Evolutionary conservation across 495 filamentous ascomycete genomes (phyloP).

Genomic region (Glonium stellatum): DNA sequence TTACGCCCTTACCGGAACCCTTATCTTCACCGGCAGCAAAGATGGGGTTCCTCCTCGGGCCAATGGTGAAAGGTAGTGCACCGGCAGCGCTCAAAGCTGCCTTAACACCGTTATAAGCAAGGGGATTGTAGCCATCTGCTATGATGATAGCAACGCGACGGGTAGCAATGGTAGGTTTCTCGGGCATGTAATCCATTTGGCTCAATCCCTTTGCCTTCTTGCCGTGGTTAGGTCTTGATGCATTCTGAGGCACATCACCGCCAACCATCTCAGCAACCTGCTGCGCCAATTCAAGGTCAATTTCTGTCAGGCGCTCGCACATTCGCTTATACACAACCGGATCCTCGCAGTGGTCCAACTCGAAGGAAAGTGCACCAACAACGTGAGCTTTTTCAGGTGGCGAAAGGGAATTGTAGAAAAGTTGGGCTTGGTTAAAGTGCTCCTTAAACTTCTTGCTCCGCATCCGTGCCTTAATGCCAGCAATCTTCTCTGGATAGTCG

Average conservation of each 20-base stretch:
- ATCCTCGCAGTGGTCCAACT: constrained; percentile 87
- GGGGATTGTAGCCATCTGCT: constrained; percentile 70
- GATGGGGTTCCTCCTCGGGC: constrained; percentile 52
- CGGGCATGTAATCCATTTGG: constrained; percentile 59
- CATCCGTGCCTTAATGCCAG: constrained; percentile 63
- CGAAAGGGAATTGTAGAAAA: constrained; percentile 78
- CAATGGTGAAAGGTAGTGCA: constrained; percentile 69
- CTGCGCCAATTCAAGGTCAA: constrained; percentile 66
- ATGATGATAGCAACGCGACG: constrained; percentile 73
- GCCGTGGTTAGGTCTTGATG: too few species aligned
- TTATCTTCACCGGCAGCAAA: constrained; percentile 48
- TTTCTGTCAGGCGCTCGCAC: constrained; percentile 60
- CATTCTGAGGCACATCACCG: too few species aligned
- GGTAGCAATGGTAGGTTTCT: constrained; percentile 58
- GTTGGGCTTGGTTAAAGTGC: constrained; percentile 64
- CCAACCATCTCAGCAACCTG: too few species aligned
- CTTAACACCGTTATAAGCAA: constrained; percentile 58
- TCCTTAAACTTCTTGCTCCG: constrained; percentile 80
- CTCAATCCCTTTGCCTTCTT: constrained; percentile 57
- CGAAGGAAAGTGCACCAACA: constrained; percentile 64
- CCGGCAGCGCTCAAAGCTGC: constrained; percentile 52
- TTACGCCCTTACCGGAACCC: constrained; percentile 45
- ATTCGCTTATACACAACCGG: constrained; percentile 71
- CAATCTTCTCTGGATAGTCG: constrained; percentile 59
- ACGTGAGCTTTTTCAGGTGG: constrained; percentile 65